These are phyloP conservation scores for Leptoxyphium fumago DNA, from an alignment of 2,329 filamentous ascomycete genomes.

Conservation along the genomic window DNA sequence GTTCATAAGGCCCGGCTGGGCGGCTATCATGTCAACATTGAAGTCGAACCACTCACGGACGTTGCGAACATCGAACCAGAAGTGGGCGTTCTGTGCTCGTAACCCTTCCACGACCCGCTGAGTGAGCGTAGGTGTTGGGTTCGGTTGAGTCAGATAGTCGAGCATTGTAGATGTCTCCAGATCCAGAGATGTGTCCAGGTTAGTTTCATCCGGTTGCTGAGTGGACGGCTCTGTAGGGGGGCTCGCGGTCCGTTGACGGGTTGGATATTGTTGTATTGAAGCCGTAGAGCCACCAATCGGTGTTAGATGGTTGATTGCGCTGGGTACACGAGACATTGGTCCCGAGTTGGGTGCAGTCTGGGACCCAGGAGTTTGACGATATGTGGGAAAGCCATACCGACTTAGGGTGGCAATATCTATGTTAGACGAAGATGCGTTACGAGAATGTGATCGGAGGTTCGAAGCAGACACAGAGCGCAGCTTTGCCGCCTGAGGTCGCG, in stretches of 20 bases:
- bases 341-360: conserved; percentile 16
- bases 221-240: conserved; percentile 28
- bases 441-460: conserved; percentile 15
- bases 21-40: conserved; percentile 54
- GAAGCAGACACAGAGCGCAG: conserved; percentile 14
- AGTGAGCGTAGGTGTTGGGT: conserved; percentile 70
- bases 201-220: conserved; percentile 25
- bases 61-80: conserved; percentile 93
- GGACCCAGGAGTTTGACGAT: conserved; percentile 32
- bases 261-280: conserved; percentile 17
- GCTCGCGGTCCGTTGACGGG: conserved; percentile 14
- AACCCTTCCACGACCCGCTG: conserved; percentile 56
- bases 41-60: conserved; percentile 73
- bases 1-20: conserved; percentile 55
- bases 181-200: conserved; percentile 20
- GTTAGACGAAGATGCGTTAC: conserved; percentile 17
- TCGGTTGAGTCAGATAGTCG: conserved; percentile 62
- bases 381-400: conserved; percentile 71
- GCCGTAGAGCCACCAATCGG: conserved; percentile 18
- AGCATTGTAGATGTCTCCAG: conserved; percentile 51
- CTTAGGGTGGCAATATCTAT: conserved; percentile 20
- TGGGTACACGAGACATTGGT: conserved; percentile 19
- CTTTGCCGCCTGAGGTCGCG: conserved; percentile 12
- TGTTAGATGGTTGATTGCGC: conserved; percentile 21
- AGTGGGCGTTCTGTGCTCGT: conserved; percentile 62